Base-by-base conservation (phyloP, 108 stramenopile species). In the Fistulifera solaris region DNA sequence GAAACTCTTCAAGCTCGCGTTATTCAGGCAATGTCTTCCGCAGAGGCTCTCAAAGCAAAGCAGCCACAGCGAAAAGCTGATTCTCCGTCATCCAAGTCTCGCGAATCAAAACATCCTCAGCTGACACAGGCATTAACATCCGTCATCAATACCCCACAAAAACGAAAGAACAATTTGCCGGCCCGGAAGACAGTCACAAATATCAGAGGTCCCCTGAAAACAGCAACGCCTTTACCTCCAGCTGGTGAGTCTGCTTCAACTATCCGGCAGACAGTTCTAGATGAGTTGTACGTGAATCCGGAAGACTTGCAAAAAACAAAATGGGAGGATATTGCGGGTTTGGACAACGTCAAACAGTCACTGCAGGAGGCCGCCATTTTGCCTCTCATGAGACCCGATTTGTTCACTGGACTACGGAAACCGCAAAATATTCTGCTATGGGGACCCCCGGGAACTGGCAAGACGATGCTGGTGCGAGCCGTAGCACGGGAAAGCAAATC, bases 281-380 rank as follows among this genome's bases (percentile, higher is more conserved):
- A 51, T 31, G 81, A 83, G 18, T 56, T 83, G 31, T 83, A 78
- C 52, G 64, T 83, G 16, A 71, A 75, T 59, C 54, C 55, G 18
- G 73, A 75, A 6, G 18, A 70, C 12, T 42, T 76, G 52, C 70
- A 68, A 35, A 39, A 56, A 14, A 67, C 59, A 1, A 65, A 58
- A 1, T 75, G 68, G 82, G 53, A 67, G 23, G 81, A 83, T 45
- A 83, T 94, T 45, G 84, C 85, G 22, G 93, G 87, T 5, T 58
- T 94, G 44, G 51, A 65, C 40, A 61, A 70, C 11, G 96, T 93
- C 39, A 95, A 97, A 51, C 89, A 90, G 50, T 48, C 76, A 5
- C 41, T 97, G 4, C 90, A 97, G 57, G 96, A 98, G 63, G 87
- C 94, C 38, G 93, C 92, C 0, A 88, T 95, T 38, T 67, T 95